Base-by-base conservation (phyloP, 169 alveolate species). In the Blepharisma undulans region DNA sequence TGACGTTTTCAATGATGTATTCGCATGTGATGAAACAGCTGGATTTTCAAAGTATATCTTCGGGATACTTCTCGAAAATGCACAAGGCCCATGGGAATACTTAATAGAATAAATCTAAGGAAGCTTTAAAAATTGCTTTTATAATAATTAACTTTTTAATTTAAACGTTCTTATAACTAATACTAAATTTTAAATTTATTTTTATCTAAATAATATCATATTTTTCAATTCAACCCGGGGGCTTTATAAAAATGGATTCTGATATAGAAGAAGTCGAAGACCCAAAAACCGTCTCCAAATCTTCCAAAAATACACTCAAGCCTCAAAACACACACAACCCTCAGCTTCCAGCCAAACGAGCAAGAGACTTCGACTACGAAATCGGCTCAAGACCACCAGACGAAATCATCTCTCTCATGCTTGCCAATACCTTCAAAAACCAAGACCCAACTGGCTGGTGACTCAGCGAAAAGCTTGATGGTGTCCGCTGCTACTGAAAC, bases 401-500 rank as follows among this genome's bases (percentile, higher is more conserved):
- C n/a, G n/a, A n/a, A 19, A 66, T 66, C 14, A 66, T 66, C 76
- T 19, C 76, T 66, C 19, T 66, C 14, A 14, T 66, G 14, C 19
- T 66, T 16, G 76, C 76, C 19, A 66, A 16, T 16, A 66, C 14
- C 76, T 16, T 14, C 14, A 14, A 16, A 66, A 66, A 66, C 84
- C 33, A 21, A 3, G 94, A 95, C 85, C 95, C 96, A 25, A 92
- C 91, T 4, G 95, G 94, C 5, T 95, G 96, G 95, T 76, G 29
- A 33, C 72, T 92, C 84, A 88, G 94, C 82, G 97, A 95, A 78
- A 95, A 95, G 66, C 80, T 95, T 59, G 97, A 95, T 93, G 97
- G 97, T 27, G 94, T 95, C 6, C 60, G 97, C 36, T 92, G 93
- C 84, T 72, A 82, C 30, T 95, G 96, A 95, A 93, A 89, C 76